Base-by-base conservation (phyloP, 1,284 basidiomycete genomes). In the Ustilago bromivora region DNA sequence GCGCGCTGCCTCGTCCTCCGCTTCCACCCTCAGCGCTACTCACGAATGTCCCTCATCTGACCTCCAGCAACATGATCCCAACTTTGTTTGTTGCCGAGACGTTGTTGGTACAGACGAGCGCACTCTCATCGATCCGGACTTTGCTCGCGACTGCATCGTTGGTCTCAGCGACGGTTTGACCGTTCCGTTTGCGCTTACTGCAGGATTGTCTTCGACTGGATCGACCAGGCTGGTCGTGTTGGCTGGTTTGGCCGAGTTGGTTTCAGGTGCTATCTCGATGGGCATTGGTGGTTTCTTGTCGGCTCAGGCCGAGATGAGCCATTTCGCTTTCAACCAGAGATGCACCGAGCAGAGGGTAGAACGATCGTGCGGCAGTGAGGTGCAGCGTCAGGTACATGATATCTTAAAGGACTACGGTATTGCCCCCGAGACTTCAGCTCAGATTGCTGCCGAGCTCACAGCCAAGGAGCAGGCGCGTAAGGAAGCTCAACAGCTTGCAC, bases 281-380 rank as follows among this genome's bases (percentile, higher is more conserved):
- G 96, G 96, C 70, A 93, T 98, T 57, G 96, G 96, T 65, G 96
- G 96, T 31, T 98, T 96, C 89, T 92, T 99, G 63, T 95, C 95
- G 2, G 95, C 96, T 0, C 94, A 98, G 87, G 93, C 96, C 43
- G 96, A 99, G 87, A 91, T 95, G 58, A 95, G 98, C 87, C 93
- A 96, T 63, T 83, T 78, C 41, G 74, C 76, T 2, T 80, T 66
- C 66, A 69, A 77, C 36, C 58, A 67, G 19, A 72, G 60, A 13
- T 52, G 52, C 2, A 84, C 80, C 0, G 89, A 91, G 62, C 90
- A 92, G n/a, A 92, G 96, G 47, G 95, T 98, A 15, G 87, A 90
- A 6, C 91, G 94, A 17, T 94, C 92, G 59, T 98, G 96, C 86
- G 90, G 91, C 23, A 94, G 94, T 64, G 96, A 98, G 88, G 93